Percentiles rank a stretch among this genome's conserved stretches.
Evolutionary conservation across 1,284 basidiomycete species (phyloP).

Genomic region (Thecaphora thlaspeos): DNA sequence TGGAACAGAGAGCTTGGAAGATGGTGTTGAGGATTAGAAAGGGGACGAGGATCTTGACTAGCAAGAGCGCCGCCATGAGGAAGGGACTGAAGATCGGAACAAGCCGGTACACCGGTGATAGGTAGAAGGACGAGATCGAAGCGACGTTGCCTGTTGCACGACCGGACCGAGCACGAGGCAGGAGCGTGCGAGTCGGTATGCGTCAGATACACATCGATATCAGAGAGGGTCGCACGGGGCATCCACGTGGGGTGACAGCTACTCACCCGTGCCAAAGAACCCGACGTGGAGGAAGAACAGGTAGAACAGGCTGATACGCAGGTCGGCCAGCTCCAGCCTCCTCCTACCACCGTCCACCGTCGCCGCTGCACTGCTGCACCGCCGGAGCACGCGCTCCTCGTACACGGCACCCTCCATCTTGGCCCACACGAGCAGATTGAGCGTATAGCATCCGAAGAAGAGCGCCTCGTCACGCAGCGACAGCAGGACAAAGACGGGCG

Average conservation of each 20-base stretch:
- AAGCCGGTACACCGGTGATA: constrained; percentile 83
- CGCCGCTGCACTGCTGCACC: neutral
- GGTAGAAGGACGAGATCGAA: constrained; percentile 84
- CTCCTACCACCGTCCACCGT: neutral
- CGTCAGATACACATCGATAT: no score
- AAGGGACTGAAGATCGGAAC: constrained; percentile 85
- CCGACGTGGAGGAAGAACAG: constrained; percentile 82
- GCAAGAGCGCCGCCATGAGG: constrained; percentile 66
- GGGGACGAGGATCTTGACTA: constrained; percentile 65
- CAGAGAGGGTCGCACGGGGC: no score
- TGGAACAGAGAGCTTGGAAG: constrained; percentile 28
- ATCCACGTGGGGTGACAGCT: constrained; percentile 8
- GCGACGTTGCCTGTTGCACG: constrained; percentile 66
- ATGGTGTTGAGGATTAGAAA: constrained; percentile 73
- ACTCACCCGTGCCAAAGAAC: constrained; percentile 82
- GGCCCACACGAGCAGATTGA: constrained; percentile 70
- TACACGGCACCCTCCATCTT: constrained; percentile 64
- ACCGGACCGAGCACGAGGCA: no score
- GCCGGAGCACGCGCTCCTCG: constrained; percentile 9
- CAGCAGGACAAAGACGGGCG: constrained; percentile 74
- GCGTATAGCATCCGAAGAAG: constrained; percentile 73
- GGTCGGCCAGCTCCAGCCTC: constrained; percentile 60
- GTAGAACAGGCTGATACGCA: constrained; percentile 77
- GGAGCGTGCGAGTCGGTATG: no score
- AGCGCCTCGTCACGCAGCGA: constrained; percentile 80